Base-by-base conservation (phyloP, 352 stramenopile species). In the Globisporangium echinulatum region DNA sequence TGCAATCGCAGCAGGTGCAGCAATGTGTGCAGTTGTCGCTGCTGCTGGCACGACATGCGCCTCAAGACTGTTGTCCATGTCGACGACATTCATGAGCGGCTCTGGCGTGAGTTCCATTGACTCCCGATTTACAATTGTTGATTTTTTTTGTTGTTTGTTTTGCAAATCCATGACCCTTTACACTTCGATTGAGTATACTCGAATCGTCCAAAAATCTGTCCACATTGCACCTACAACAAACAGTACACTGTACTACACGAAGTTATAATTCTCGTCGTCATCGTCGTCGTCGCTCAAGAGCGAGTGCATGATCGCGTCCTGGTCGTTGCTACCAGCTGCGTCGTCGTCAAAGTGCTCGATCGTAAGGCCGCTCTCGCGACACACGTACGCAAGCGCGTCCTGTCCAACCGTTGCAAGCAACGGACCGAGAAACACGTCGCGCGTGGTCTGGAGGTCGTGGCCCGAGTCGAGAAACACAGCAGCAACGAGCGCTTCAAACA, bases 401-500 rank as follows among this genome's bases (percentile, higher is more conserved):
- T 80, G 58, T 4, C 78, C 83, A 13, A 94, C 72, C n/a, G 73
- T 86, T 14, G 80, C 70, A 3, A 92, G 69, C 50, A 96, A 57
- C 4, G 85, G 84, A 0, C 80, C 82, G 52, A 94, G 79, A 68
- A 96, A 96, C 8, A 96, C 80, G 52, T 93, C 81, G 15, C 82
- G 80, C 37, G 94, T 76, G 17, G 72, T 67, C 44, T 87, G 74
- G 13, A 96, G 67, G 60, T 92, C 76, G 13, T 72, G 72, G 6
- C 71, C 77, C 1, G 83, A 91, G 49, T 96, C 87, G 38, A 96
- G 60, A 67, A 94, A 96, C 40, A 96, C 85, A 0, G 85, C 87
- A 1, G 87, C 87, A 33, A 94, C 83, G 37, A 96, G 75, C 1
- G 87, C 83, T 78, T 96, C 87, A 66, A 94, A 94, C 11, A 92